Conservation (phyloP, 768 basidiomycete genomes). For the Pisolithus sp. region DNA sequence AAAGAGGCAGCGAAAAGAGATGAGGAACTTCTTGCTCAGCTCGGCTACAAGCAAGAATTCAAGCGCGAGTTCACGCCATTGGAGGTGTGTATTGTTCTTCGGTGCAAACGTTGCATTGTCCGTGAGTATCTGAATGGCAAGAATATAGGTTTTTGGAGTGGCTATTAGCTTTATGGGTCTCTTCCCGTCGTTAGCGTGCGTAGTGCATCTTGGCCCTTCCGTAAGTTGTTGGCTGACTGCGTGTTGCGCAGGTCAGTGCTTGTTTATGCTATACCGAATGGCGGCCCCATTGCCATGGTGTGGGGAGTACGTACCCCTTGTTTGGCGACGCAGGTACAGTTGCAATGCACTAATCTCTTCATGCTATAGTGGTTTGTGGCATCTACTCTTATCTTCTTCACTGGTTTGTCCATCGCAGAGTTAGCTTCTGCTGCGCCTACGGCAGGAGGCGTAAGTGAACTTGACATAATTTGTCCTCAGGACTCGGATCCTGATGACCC, state of each 20-base stretch:
- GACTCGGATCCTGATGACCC: neutral
- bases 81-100: slow-evolving; percentile 7
- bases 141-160: slow-evolving; percentile 20
- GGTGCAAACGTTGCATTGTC: neutral
- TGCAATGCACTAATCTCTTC: neutral
- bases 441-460: slow-evolving; percentile 54
- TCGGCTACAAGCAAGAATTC: slow-evolving; percentile 27
- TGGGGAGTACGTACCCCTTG: slow-evolving; percentile 6
- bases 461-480: neutral
- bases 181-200: slow-evolving; percentile 17
- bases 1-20: slow-evolving; percentile 5
- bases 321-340: neutral
- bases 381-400: slow-evolving; percentile 52
- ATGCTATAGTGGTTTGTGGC: slow-evolving; percentile 54
- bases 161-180: slow-evolving; percentile 27
- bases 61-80: slow-evolving; percentile 18
- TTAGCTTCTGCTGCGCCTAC: slow-evolving; percentile 67
- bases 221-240: neutral
- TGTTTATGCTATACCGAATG: slow-evolving; percentile 7
- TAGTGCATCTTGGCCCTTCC: neutral
- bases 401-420: slow-evolving; percentile 66
- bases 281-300: slow-evolving; percentile 6
- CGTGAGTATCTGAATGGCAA: neutral
- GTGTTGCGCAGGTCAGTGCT: slow-evolving; percentile 5
- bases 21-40: slow-evolving; percentile 15